Conservation (phyloP, 1,284 basidiomycete species). For the Cryptococcus sp. region DNA sequence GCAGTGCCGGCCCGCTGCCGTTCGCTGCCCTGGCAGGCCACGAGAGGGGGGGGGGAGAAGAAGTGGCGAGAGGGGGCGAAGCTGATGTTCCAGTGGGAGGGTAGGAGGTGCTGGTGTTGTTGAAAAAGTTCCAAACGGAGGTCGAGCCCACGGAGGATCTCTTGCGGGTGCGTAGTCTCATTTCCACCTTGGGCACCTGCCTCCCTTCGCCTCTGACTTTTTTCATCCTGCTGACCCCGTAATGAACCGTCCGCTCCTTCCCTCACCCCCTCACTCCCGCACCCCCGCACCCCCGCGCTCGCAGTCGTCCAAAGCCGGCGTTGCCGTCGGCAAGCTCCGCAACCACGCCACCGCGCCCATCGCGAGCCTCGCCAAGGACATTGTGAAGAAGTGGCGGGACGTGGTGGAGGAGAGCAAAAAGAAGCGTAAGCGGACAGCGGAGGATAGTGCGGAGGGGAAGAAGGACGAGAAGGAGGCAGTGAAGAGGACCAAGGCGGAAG, state of each 20-base stretch:
- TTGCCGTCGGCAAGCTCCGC: conserved; percentile 88
- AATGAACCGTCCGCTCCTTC: neutral
- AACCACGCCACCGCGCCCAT: conserved; percentile 69
- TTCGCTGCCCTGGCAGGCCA: neutral
- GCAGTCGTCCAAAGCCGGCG: conserved; percentile 71
- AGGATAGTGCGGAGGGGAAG: conserved; percentile 18
- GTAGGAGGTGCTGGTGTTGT: conserved; percentile 68
- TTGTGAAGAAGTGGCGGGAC: conserved; percentile 88
- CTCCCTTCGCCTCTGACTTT: neutral
- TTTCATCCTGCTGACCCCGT: neutral
- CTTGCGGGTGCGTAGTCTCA: conserved; percentile 66
- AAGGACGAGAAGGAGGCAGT: conserved; percentile 26
- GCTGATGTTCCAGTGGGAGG: neutral
- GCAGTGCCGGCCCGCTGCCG: too few relatives aligned
- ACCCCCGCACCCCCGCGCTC: neutral
- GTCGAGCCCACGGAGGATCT: conserved; percentile 80
- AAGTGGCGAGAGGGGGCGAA: neutral
- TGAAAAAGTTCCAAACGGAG: conserved; percentile 71
- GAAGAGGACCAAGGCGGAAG: conserved; percentile 40
- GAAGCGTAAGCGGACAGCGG: conserved; percentile 46
- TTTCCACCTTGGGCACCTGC: neutral
- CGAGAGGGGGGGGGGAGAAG: too few relatives aligned
- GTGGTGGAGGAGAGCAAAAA: conserved; percentile 75
- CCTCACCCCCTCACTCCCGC: too few relatives aligned
- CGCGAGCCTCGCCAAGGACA: conserved; percentile 80